Conservation (phyloP, 2,329 filamentous ascomycete genomes). For the Anisogramma anomala region DNA sequence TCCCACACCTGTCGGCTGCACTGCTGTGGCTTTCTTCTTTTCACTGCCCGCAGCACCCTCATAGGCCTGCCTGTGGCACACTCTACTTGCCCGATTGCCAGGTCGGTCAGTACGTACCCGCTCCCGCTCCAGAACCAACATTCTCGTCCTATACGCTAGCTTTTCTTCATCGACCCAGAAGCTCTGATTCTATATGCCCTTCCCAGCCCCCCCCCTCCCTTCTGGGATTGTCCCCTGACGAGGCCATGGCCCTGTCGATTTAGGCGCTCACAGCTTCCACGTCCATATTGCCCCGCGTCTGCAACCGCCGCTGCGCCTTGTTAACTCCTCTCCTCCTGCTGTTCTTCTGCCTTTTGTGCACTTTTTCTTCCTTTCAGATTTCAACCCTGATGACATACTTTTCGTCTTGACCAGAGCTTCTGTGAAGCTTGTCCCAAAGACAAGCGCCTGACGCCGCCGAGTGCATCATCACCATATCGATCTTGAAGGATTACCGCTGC, state of each 20-base stretch:
- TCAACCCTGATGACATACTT: conserved; percentile 5
- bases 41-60: conserved; percentile 5
- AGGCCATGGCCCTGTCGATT: conserved; percentile 26
- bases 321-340: conserved; percentile 13
- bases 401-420: conserved; percentile 2
- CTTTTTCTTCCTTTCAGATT: conserved; percentile 7
- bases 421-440: conserved; percentile 21
- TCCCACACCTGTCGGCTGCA: conserved; percentile 20
- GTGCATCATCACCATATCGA: not conserved
- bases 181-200: conserved; percentile 37
- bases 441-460: conserved; percentile 25
- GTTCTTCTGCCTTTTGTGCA: conserved; percentile 12
- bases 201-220: too few species aligned
- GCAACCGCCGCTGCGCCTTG: conserved; percentile 14
- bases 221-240: conserved; percentile 29
- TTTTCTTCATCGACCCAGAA: conserved; percentile 29
- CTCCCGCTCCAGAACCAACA: conserved; percentile 33
- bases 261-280: conserved; percentile 32
- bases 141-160: conserved; percentile 23
- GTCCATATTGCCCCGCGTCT: conserved; percentile 25
- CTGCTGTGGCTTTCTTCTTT: conserved; percentile 17
- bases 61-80: conserved; percentile 25
- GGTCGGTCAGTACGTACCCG: too few species aligned
- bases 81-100: conserved; percentile 19
- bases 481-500: conserved; percentile 17